Evolutionary conservation across 2,329 filamentous ascomycete species (phyloP).

Genomic region (Ceratocystis destructans): DNA sequence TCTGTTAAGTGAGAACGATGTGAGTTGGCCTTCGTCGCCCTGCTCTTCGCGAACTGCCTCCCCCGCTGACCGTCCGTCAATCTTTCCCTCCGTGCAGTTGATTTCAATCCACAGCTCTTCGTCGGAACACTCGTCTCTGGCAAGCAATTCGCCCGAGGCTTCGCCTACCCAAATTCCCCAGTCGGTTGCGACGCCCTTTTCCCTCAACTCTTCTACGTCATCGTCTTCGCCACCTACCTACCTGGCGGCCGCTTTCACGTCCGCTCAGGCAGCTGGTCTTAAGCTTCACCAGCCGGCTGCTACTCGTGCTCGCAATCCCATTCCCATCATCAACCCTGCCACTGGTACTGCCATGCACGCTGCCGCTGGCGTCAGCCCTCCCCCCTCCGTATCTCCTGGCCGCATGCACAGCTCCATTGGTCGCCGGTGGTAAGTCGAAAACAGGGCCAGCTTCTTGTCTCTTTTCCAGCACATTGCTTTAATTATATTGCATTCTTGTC

Average conservation of each 20-base stretch:
- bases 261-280: slow-evolving; percentile 49
- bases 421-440: slow-evolving; percentile 39
- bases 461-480: not conserved
- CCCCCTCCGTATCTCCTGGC: slow-evolving; percentile 53
- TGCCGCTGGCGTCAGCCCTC: slow-evolving; percentile 46
- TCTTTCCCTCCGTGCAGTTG: slow-evolving; percentile 41
- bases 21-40: slow-evolving; percentile 36
- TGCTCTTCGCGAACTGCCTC: slow-evolving; percentile 20
- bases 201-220: slow-evolving; percentile 44
- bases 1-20: slow-evolving; percentile 84
- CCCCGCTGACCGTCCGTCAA: slow-evolving; percentile 25
- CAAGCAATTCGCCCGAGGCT: slow-evolving; percentile 82
- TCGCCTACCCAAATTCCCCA: slow-evolving; percentile 83
- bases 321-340: slow-evolving; percentile 91
- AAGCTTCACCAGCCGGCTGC: slow-evolving; percentile 87
- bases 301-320: slow-evolving; percentile 82
- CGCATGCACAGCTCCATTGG: slow-evolving; percentile 42
- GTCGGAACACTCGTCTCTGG: slow-evolving; percentile 87
- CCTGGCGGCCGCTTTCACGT: slow-evolving; percentile 51
- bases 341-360: slow-evolving; percentile 70
- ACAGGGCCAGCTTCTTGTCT: not conserved
- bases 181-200: slow-evolving; percentile 64
- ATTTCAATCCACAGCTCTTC: slow-evolving; percentile 87
- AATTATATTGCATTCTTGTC: not conserved
- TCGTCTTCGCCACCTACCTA: slow-evolving; percentile 37